Conservation (phyloP, 305 asterid genomes). For the Fraxinus sp. region DNA sequence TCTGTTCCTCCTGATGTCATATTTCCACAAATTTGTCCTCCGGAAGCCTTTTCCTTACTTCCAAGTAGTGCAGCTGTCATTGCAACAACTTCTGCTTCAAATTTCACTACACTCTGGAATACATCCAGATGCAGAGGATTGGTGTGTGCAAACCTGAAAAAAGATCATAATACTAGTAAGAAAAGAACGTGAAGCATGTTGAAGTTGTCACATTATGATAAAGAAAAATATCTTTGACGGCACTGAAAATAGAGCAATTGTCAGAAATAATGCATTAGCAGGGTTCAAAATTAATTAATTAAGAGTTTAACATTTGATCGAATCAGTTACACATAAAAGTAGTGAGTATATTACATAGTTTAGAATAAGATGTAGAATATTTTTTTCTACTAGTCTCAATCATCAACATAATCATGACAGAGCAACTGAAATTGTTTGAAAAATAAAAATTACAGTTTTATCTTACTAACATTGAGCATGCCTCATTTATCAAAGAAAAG, state of each 20-base stretch:
- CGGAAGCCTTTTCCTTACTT: constrained; percentile 73
- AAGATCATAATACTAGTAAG: constrained; percentile 18
- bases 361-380: constrained; percentile 5
- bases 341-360: background rate
- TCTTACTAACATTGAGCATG: constrained; percentile 91
- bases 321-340: background rate
- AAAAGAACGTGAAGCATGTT: background rate
- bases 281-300: background rate
- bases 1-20: constrained; percentile 99
- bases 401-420: background rate
- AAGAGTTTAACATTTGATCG: background rate
- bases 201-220: background rate
- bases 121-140: constrained; percentile 95
- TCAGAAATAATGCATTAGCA: constrained; percentile 1
- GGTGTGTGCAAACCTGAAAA: constrained; percentile 92
- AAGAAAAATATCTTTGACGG: background rate
- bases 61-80: constrained; percentile 97
- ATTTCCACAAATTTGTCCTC: constrained; percentile 92
- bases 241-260: background rate
- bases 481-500: constrained; percentile 92
- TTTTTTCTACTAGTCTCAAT: constrained; percentile 2
- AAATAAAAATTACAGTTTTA: constrained; percentile 6
- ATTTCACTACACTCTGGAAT: constrained; percentile 86
- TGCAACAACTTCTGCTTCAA: constrained; percentile 91
- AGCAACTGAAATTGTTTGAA: constrained; percentile 1